phyloP scores from a whole-genome alignment of 108 stramenopile species.

The Stephanodiscus minutulus region DNA sequence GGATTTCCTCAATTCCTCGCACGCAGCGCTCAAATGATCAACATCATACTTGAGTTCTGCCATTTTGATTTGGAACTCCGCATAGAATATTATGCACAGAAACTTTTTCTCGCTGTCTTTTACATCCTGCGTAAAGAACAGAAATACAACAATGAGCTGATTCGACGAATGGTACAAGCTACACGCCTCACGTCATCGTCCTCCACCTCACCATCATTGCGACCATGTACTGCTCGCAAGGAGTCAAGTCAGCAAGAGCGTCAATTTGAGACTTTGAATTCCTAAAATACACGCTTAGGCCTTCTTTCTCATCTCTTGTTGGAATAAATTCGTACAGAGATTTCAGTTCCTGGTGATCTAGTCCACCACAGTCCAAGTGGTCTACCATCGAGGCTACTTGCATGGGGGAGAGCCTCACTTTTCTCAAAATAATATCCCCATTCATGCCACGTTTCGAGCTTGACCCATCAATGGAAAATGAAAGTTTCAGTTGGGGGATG shows the following conservation, averaged over 20 bases:
- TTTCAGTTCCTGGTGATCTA: slow-evolving; percentile 65
- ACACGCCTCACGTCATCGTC: slow-evolving; percentile 11
- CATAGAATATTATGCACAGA: slow-evolving; percentile 68
- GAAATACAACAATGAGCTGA: neutral
- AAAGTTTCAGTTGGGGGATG: neutral
- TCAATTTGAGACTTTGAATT: slow-evolving; percentile 34
- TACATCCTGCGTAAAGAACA: slow-evolving; percentile 21
- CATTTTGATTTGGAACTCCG: slow-evolving; percentile 59
- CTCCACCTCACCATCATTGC: slow-evolving; percentile 39
- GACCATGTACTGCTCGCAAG: slow-evolving; percentile 77
- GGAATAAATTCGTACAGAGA: slow-evolving; percentile 79
- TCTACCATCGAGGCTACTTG: slow-evolving; percentile 64
- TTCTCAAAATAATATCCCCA: slow-evolving; percentile 78
- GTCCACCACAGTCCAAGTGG: slow-evolving; percentile 57
- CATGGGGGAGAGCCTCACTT: slow-evolving; percentile 63
- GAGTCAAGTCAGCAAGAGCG: slow-evolving; percentile 53
- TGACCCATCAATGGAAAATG: neutral
- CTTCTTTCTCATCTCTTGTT: slow-evolving; percentile 58
- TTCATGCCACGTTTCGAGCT: slow-evolving; percentile 83
- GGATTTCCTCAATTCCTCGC: slow-evolving; percentile 69
- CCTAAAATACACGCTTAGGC: slow-evolving; percentile 50
- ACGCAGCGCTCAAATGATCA: slow-evolving; percentile 59
- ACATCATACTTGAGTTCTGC: slow-evolving; percentile 59
- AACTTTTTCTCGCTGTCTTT: slow-evolving; percentile 58
- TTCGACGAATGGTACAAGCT: neutral